Conservation (phyloP, 2,329 filamentous ascomycete species). For the Botryosphaeria dothidea region DNA sequence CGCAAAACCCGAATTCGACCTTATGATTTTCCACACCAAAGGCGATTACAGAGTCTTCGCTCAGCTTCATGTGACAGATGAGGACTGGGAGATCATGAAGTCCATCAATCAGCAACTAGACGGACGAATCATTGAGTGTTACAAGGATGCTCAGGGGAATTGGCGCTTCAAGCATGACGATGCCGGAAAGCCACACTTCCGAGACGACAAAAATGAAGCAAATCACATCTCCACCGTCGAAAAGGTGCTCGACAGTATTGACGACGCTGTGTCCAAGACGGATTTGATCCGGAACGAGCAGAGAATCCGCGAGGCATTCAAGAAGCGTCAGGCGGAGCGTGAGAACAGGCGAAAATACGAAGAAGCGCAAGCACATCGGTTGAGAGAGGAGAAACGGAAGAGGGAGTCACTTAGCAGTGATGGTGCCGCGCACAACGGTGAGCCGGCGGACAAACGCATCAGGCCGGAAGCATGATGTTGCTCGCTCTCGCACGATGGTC, state of each 20-base stretch:
- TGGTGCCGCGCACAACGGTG: not conserved
- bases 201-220: constrained; percentile 88
- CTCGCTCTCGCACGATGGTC: too few relatives aligned
- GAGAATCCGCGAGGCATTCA: constrained; percentile 79
- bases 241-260: constrained; percentile 87
- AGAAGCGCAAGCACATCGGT: constrained; percentile 16
- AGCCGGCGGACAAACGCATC: constrained; percentile 14
- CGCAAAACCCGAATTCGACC: constrained; percentile 69
- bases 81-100: constrained; percentile 86
- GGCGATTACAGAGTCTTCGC: constrained; percentile 55
- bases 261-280: constrained; percentile 78
- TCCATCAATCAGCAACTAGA: constrained; percentile 72
- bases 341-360: constrained; percentile 21
- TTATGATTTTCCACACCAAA: constrained; percentile 70
- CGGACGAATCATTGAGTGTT: constrained; percentile 87
- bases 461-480: not conserved
- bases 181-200: constrained; percentile 67
- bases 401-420: constrained; percentile 18
- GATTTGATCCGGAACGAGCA: constrained; percentile 72
- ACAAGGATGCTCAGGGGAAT: constrained; percentile 68
- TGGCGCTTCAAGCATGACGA: constrained; percentile 71
- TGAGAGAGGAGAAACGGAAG: constrained; percentile 24
- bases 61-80: constrained; percentile 47
- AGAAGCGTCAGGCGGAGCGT: constrained; percentile 55
- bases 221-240: constrained; percentile 85